These are phyloP conservation scores for Paratinospora sagittata DNA, from an alignment of 164 flowering plant genomes.

Conservation along the genomic window DNA sequence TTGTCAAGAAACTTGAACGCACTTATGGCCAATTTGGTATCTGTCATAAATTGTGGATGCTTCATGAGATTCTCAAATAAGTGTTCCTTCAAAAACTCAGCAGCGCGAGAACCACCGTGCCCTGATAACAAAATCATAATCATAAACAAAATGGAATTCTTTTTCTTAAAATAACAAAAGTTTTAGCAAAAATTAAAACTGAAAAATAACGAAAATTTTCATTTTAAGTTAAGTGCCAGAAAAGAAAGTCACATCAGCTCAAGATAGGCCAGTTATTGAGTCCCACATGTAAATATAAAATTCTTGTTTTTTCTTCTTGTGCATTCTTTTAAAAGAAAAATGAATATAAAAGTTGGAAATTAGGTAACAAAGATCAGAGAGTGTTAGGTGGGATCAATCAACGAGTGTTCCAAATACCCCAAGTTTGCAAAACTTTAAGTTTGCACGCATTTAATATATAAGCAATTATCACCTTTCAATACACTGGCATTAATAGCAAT, in stretches of 20 bases:
- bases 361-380: not conserved
- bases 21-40: conserved; percentile 88
- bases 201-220: not conserved
- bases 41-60: conserved; percentile 73
- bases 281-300: not conserved
- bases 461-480: too few relatives aligned
- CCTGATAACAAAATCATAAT: conserved; percentile 36
- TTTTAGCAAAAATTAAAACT: not conserved
- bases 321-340: not conserved
- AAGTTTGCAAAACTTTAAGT: not conserved
- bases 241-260: not conserved
- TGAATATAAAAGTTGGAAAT: not conserved
- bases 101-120: conserved; percentile 99
- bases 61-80: conserved; percentile 86
- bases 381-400: too few relatives aligned
- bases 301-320: not conserved
- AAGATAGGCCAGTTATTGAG: not conserved
- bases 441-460: not conserved
- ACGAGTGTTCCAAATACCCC: too few relatives aligned
- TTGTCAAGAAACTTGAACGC: conserved; percentile 27
- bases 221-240: not conserved
- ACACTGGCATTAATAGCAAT: not conserved
- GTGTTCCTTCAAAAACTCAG: conserved; percentile 81
- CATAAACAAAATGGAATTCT: not conserved
- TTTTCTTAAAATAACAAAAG: not conserved